Base-by-base conservation (phyloP, 2,329 filamentous ascomycete species). In the Fusarium kyushuense region DNA sequence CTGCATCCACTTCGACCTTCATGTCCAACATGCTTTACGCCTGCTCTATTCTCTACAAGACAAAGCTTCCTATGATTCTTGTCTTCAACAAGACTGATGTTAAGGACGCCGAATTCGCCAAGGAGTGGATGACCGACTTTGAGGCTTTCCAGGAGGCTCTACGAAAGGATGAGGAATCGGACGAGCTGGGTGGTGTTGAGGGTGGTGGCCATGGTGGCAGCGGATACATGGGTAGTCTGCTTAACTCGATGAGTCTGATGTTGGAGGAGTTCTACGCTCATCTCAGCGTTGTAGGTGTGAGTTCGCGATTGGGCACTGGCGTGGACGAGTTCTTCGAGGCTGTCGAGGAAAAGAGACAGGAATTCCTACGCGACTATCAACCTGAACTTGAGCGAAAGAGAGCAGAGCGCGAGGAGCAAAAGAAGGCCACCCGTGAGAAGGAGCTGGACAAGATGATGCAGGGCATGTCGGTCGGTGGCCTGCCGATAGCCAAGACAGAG, bases 21-120 rank as follows among this genome's bases (percentile, higher is more conserved):
- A 99, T 99, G 96, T 96, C 92, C 78, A 99, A 99, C 81, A 99
- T 99, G 96, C 89, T 99, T 42, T 99, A 99, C 79, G 96, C 96
- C 23, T 98, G 96, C 84, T 97, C 92, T 63, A 99, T 99, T 69
- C 87, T 99, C 17, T 99, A 99, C 87, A 98, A 98, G 84, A 98
- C 95, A 3, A 97, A 97, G 78, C 85, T 99, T 1, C 96, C 96
- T 25, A 99, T 99, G 96, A 96, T 99, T 54, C 83, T 99, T 10
- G 96, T 99, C 13, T 98, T 99, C 85, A 99, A 99, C 84, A 99
- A 99, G 83, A 97, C 94, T 0, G 96, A 99, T 75, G 93, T 97
- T 41, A 93, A 97, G 78, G 92, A 96, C 74, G 93, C 94, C 0
- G 87, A 88, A 27, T 97, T 97, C 75, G 96, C 94, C 2, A 96